phyloP scores from a whole-genome alignment of 306 rosid genomes.

The Lathyrus aphaca region DNA sequence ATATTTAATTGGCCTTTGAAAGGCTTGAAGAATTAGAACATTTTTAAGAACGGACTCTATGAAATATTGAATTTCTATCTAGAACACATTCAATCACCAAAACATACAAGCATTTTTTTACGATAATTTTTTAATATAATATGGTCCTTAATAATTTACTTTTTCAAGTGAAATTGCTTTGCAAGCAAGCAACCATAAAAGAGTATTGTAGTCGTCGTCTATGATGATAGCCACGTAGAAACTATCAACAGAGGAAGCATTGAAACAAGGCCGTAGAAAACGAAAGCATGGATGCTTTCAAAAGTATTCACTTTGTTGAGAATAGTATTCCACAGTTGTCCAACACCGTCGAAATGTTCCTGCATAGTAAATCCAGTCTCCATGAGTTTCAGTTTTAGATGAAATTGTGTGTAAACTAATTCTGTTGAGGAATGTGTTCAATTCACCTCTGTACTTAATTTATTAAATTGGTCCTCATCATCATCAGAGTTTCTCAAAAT shows the following conservation, averaged over 20 bases:
- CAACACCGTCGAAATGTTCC: slow-evolving; percentile 47
- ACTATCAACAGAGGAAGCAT: slow-evolving; percentile 69
- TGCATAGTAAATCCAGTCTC: slow-evolving; percentile 44
- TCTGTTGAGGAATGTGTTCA: slow-evolving; percentile 11
- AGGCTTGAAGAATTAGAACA: no score
- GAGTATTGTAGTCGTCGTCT: slow-evolving; percentile 28
- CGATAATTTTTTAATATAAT: not conserved
- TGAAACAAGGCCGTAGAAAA: slow-evolving; percentile 64
- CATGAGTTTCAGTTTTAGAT: slow-evolving; percentile 31
- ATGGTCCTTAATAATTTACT: no score
- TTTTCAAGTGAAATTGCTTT: no score
- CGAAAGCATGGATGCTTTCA: slow-evolving; percentile 63
- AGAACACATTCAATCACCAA: no score
- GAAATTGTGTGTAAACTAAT: slow-evolving; percentile 8
- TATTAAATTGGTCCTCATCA: slow-evolving; percentile 38
- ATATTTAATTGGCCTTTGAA: no score
- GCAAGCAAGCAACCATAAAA: not conserved
- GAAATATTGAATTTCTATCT: no score
- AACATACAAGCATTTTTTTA: no score
- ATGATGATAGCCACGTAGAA: slow-evolving; percentile 61
- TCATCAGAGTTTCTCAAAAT: slow-evolving; percentile 42
- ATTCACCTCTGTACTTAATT: slow-evolving; percentile 52
- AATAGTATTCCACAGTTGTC: slow-evolving; percentile 51
- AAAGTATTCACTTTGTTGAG: slow-evolving; percentile 45
- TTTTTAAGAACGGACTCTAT: no score